Evolutionary conservation across 2,329 filamentous ascomycete species (phyloP).

Genomic region (Nigrograna mackinnonii): DNA sequence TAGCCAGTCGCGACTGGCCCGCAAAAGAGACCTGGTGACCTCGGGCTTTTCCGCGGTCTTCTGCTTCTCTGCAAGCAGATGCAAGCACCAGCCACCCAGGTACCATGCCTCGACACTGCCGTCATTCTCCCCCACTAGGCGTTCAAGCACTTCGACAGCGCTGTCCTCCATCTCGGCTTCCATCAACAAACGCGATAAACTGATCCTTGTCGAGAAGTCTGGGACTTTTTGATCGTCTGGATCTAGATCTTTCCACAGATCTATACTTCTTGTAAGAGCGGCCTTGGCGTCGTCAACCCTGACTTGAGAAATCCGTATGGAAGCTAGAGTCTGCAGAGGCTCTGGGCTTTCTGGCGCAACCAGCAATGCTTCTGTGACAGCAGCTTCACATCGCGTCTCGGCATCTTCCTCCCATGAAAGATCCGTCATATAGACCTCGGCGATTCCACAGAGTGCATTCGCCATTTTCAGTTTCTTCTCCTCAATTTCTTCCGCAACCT

Average conservation of each 20-base stretch:
- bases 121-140: slow-evolving; percentile 86
- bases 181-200: slow-evolving; percentile 82
- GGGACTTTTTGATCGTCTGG: slow-evolving; percentile 75
- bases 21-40: slow-evolving; percentile 61
- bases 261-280: slow-evolving; percentile 78
- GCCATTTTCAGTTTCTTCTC: slow-evolving; percentile 83
- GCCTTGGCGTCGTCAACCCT: slow-evolving; percentile 77
- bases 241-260: slow-evolving; percentile 79
- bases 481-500: slow-evolving; percentile 46
- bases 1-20: slow-evolving; percentile 80
- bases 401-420: slow-evolving; percentile 89
- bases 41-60: slow-evolving; percentile 58
- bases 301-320: slow-evolving; percentile 87
- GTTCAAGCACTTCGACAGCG: slow-evolving; percentile 82
- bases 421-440: slow-evolving; percentile 99
- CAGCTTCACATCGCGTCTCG: slow-evolving; percentile 81
- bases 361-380: slow-evolving; percentile 88
- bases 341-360: slow-evolving; percentile 81
- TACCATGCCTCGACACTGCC: slow-evolving; percentile 97
- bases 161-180: slow-evolving; percentile 86
- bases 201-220: slow-evolving; percentile 84
- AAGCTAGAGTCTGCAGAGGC: slow-evolving; percentile 93
- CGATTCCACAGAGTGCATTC: slow-evolving; percentile 89
- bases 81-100: slow-evolving; percentile 90
- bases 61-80: slow-evolving; percentile 74